Evolutionary conservation across 2,329 filamentous ascomycete genomes (phyloP).

Genomic region (Teratosphaeria zuluensis): DNA sequence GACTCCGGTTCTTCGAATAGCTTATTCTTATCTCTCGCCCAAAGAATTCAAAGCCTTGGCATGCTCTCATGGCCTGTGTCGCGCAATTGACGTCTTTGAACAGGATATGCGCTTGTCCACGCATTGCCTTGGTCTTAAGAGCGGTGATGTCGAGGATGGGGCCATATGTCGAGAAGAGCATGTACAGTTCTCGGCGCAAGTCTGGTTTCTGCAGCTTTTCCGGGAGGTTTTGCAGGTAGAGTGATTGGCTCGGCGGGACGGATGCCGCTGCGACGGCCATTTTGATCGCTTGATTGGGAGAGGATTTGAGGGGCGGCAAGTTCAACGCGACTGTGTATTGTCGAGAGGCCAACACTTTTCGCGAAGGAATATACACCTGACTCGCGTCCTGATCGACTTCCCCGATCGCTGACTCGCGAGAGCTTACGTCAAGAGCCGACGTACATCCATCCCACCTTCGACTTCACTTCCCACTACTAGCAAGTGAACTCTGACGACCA

Average conservation of each 20-base stretch:
- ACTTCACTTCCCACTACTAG: neutral
- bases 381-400: neutral
- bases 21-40: slow-evolving; percentile 78
- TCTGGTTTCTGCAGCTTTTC: slow-evolving; percentile 86
- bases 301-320: neutral
- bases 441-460: neutral
- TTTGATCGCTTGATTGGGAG: neutral
- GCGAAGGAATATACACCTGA: neutral
- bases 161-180: slow-evolving; percentile 88
- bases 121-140: slow-evolving; percentile 83
- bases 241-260: slow-evolving; percentile 38
- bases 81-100: slow-evolving; percentile 85
- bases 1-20: slow-evolving; percentile 83
- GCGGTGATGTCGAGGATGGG: slow-evolving; percentile 86
- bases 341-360: neutral
- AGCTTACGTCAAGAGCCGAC: slow-evolving; percentile 2
- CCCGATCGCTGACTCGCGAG: neutral
- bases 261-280: slow-evolving; percentile 1
- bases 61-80: slow-evolving; percentile 81
- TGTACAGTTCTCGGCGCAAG: slow-evolving; percentile 77
- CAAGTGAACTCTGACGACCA: neutral
- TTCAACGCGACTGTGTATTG: neutral
- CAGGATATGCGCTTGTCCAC: slow-evolving; percentile 87
- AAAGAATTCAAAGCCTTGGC: slow-evolving; percentile 79
- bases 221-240: slow-evolving; percentile 84